Percentiles rank a stretch among this genome's conserved stretches.
Conservation (phyloP, 2,329 filamentous ascomycete genomes). For the Arachnopeziza araneosa region DNA sequence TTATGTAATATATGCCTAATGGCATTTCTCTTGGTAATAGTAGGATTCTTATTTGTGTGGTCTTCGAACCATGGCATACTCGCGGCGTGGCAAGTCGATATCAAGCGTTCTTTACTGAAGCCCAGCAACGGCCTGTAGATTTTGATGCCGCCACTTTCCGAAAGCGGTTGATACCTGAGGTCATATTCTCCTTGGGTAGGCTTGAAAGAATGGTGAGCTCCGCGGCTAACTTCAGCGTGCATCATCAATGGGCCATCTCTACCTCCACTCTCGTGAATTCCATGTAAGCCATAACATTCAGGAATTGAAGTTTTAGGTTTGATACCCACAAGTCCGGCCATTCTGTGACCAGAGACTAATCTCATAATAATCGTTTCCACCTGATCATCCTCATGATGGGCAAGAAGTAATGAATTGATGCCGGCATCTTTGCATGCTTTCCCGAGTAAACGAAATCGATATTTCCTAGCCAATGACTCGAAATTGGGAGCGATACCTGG, state of each 20-base stretch:
- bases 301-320: conserved; percentile 63
- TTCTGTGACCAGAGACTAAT: conserved; percentile 59
- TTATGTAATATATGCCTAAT: conserved; percentile 60
- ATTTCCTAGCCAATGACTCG: conserved; percentile 68
- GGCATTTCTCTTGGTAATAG: conserved; percentile 75
- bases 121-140: conserved; percentile 64
- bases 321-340: conserved; percentile 71
- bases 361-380: conserved; percentile 86
- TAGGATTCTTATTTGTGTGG: conserved; percentile 71
- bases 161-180: conserved; percentile 1
- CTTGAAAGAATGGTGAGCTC: background rate
- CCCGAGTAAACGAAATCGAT: conserved; percentile 70
- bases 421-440: conserved; percentile 45
- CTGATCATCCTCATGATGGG: conserved; percentile 86
- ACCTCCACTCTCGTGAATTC: conserved; percentile 60
- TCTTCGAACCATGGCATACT: conserved; percentile 77
- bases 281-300: conserved; percentile 72
- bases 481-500: conserved; percentile 54
- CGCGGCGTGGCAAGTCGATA: conserved; percentile 66
- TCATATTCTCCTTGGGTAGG: background rate
- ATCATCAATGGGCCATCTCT: background rate
- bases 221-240: background rate
- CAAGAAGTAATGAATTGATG: conserved; percentile 63
- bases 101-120: conserved; percentile 68
- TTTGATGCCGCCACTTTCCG: conserved; percentile 59